Conservation (phyloP, 805 yeast species). For the Wickerhamiella parazyma region DNA sequence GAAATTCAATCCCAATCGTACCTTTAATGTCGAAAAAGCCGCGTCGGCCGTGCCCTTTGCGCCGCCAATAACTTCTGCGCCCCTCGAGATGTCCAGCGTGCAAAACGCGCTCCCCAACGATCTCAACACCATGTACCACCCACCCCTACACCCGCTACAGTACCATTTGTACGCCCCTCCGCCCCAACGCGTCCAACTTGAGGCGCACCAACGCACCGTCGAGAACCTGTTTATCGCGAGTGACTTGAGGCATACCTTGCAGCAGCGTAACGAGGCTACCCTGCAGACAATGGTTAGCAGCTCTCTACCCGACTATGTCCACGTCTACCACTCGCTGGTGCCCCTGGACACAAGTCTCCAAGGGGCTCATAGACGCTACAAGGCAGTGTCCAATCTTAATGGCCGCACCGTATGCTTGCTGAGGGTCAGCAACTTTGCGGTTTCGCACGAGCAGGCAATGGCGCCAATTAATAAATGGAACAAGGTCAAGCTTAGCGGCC, state of each 20-base stretch:
- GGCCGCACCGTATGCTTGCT: slow-evolving; percentile 68
- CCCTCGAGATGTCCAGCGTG: background rate
- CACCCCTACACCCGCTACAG: slow-evolving; percentile 34
- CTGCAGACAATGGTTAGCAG: slow-evolving; percentile 50
- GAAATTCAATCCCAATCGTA: slow-evolving; percentile 9
- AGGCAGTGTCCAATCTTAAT: slow-evolving; percentile 64
- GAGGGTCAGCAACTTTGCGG: slow-evolving; percentile 48
- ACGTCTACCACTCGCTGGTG: slow-evolving; percentile 68
- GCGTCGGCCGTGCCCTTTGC: slow-evolving; percentile 5
- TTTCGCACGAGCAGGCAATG: slow-evolving; percentile 45
- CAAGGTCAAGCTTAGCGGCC: slow-evolving; percentile 37
- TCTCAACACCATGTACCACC: slow-evolving; percentile 15
- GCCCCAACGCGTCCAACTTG: slow-evolving; percentile 48
- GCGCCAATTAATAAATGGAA: slow-evolving; percentile 56
- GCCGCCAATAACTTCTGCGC: slow-evolving; percentile 2
- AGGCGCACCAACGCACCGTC: slow-evolving; percentile 58
- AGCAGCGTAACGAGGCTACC: slow-evolving; percentile 66
- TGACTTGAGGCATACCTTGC: slow-evolving; percentile 55
- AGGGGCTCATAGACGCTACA: slow-evolving; percentile 43
- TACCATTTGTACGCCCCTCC: slow-evolving; percentile 84
- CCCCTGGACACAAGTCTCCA: slow-evolving; percentile 47
- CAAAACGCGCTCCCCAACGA: background rate
- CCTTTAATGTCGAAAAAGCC: slow-evolving; percentile 7
- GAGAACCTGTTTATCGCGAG: slow-evolving; percentile 59
- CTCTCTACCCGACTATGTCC: slow-evolving; percentile 61